These are phyloP conservation scores for Verticillium zaregamsianum DNA, from an alignment of 2,329 filamentous ascomycete genomes.

Conservation along the genomic window DNA sequence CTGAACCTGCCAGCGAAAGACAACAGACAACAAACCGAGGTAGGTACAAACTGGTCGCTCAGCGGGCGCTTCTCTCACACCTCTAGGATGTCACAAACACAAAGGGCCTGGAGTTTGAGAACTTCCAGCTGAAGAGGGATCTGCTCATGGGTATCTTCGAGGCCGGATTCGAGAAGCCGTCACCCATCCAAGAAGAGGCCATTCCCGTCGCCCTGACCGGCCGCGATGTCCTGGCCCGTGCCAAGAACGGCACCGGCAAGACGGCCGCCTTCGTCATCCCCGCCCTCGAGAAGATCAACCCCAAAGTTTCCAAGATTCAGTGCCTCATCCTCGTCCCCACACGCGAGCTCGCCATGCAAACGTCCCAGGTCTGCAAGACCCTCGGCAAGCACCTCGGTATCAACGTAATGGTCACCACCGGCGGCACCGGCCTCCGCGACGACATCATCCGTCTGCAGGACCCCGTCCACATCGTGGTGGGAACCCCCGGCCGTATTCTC, in stretches of 20 bases:
- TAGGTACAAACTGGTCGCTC: conserved; percentile 27
- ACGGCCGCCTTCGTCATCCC: conserved; percentile 98
- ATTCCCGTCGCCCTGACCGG: conserved; percentile 95
- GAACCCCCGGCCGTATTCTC: conserved; percentile 92
- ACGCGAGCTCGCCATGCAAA: conserved; percentile 94
- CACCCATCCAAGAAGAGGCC: conserved; percentile 98
- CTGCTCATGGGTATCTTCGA: conserved; percentile 99
- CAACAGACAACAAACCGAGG: conserved; percentile 76
- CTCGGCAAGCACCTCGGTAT: conserved; percentile 94
- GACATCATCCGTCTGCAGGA: conserved; percentile 95
- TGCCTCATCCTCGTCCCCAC: conserved; percentile 95
- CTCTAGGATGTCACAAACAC: conserved; percentile 94
- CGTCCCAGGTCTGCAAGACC: conserved; percentile 98
- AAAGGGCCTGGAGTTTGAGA: conserved; percentile 95
- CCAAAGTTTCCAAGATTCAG: conserved; percentile 94
- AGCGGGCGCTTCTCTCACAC: not conserved
- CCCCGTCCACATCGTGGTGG: conserved; percentile 94
- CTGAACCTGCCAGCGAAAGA: conserved; percentile 72
- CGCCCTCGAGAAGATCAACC: conserved; percentile 90
- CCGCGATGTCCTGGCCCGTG: conserved; percentile 89
- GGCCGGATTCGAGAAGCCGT: conserved; percentile 97
- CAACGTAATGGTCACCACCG: conserved; percentile 99
- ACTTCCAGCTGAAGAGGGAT: conserved; percentile 92
- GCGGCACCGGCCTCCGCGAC: conserved; percentile 90
- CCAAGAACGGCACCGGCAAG: conserved; percentile 98